phyloP scores from a whole-genome alignment of 2,329 filamentous ascomycete genomes.

The Aspergillus fischeri region DNA sequence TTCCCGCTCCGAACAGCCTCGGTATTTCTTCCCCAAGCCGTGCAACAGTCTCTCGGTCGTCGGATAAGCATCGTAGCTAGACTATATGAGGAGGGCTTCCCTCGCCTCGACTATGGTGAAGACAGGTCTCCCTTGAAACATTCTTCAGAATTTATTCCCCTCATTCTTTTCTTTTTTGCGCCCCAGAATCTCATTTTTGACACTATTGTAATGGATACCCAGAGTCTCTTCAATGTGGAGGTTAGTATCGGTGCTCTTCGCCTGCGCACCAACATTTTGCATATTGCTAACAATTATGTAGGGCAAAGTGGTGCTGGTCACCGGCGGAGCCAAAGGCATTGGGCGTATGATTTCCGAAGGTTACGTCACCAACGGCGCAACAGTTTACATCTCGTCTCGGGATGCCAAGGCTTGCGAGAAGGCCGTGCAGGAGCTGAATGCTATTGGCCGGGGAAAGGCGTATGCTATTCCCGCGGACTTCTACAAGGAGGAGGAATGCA shows the following conservation, averaged over 20 bases:
- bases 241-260: conserved; percentile 35
- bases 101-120: neutral
- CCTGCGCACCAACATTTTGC: conserved; percentile 53
- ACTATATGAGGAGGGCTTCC: neutral
- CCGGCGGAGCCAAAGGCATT: conserved; percentile 49
- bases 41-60: conserved; percentile 15
- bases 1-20: conserved; percentile 20
- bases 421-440: conserved; percentile 46
- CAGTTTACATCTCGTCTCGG: conserved; percentile 51
- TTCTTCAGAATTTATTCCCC: neutral
- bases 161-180: neutral
- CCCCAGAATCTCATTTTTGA: neutral
- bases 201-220: conserved; percentile 47
- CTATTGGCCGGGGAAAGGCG: conserved; percentile 49
- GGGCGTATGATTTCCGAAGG: conserved; percentile 55
- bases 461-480: conserved; percentile 50
- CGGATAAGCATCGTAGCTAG: conserved; percentile 15
- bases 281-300: conserved; percentile 35
- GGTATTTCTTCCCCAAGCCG: conserved; percentile 14
- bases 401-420: conserved; percentile 49
- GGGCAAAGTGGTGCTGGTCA: conserved; percentile 48
- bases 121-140: neutral
- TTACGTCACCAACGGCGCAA: conserved; percentile 50
- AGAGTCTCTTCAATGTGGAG: conserved; percentile 57
- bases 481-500: conserved; percentile 50